Percentiles rank a stretch among this genome's conserved stretches.
phyloP scores from a whole-genome alignment of 257 asterid genomes.

The Parsonsia alboflavescens region DNA sequence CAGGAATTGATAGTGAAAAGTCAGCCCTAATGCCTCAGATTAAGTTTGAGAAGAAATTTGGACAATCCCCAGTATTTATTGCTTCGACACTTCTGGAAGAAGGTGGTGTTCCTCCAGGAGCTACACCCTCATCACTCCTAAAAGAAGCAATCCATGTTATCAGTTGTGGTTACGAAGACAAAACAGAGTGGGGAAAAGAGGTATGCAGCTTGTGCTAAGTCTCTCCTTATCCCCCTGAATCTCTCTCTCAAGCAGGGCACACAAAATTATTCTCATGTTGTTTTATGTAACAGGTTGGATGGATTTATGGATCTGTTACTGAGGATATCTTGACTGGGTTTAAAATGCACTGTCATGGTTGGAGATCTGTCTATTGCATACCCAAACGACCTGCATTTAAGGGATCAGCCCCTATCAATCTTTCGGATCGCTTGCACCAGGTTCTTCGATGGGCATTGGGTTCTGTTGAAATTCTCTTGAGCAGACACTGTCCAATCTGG shows the following conservation, averaged over 20 bases:
- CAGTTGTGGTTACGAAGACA: slow-evolving; percentile 94
- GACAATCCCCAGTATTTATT: slow-evolving; percentile 88
- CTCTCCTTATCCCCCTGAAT: background rate
- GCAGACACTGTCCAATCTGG: slow-evolving; percentile 97
- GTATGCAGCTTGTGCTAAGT: slow-evolving; percentile 26
- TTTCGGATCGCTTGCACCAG: slow-evolving; percentile 93
- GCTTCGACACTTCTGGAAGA: slow-evolving; percentile 85
- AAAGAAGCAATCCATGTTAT: slow-evolving; percentile 98
- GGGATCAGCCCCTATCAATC: slow-evolving; percentile 96
- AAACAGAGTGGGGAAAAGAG: slow-evolving; percentile 99
- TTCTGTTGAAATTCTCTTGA: slow-evolving; percentile 81
- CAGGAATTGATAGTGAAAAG: slow-evolving; percentile 82
- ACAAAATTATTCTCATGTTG: slow-evolving; percentile 10
- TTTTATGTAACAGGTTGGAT: slow-evolving; percentile 57
- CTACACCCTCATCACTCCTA: slow-evolving; percentile 89
- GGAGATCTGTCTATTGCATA: slow-evolving; percentile 95
- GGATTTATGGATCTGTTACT: slow-evolving; percentile 97
- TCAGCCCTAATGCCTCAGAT: slow-evolving; percentile 78
- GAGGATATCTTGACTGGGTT: slow-evolving; percentile 98
- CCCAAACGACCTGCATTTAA: slow-evolving; percentile 83
- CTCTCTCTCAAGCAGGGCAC: slow-evolving; percentile 2
- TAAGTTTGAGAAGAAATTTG: slow-evolving; percentile 82
- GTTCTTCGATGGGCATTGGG: slow-evolving; percentile 99
- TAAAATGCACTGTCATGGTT: slow-evolving; percentile 98
- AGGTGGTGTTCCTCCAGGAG: slow-evolving; percentile 83